Evolutionary conservation across 2,329 filamentous ascomycete genomes (phyloP).

Genomic region (Myriangium duriaei): DNA sequence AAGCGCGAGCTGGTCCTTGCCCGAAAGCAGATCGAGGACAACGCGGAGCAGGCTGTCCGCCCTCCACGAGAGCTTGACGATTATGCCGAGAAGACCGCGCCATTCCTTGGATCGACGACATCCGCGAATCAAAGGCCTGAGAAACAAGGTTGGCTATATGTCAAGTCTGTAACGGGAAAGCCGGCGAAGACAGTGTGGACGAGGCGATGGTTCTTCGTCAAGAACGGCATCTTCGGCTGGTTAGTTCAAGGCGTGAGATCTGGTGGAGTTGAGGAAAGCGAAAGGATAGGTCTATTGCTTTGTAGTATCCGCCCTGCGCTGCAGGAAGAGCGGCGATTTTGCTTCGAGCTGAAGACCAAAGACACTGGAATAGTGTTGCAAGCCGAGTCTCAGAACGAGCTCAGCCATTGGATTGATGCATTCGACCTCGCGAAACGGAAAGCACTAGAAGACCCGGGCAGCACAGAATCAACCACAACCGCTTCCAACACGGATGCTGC

Average conservation of each 20-base stretch:
- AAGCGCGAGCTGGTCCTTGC: conserved; percentile 68
- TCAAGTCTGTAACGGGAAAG: conserved; percentile 72
- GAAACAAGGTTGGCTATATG: conserved; percentile 90
- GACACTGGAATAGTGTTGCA: conserved; percentile 81
- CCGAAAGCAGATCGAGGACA: conserved; percentile 69
- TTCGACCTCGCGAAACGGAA: conserved; percentile 92
- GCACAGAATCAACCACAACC: conserved; percentile 34
- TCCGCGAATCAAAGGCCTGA: conserved; percentile 49
- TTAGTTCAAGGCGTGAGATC: conserved; percentile 68
- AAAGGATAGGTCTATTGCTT: conserved; percentile 87
- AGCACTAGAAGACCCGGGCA: conserved; percentile 63
- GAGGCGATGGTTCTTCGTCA: conserved; percentile 88
- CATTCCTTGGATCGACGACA: conserved; percentile 57
- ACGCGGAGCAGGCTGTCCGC: conserved; percentile 54
- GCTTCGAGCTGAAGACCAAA: conserved; percentile 97
- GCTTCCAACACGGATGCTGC: conserved; percentile 50
- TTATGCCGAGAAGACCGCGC: conserved; percentile 80
- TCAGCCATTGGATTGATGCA: conserved; percentile 88
- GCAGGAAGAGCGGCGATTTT: conserved; percentile 87
- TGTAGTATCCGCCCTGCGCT: conserved; percentile 87
- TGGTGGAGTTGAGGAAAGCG: conserved; percentile 82
- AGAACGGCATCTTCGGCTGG: conserved; percentile 92
- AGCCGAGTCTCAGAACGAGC: conserved; percentile 78
- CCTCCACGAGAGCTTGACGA: conserved; percentile 89
- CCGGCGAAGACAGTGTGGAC: conserved; percentile 84